Evolutionary conservation across 1,284 basidiomycete genomes (phyloP), one percentile per base, ranked within the genome.

Genomic region (Cryptococcus maquisensis): DNA sequence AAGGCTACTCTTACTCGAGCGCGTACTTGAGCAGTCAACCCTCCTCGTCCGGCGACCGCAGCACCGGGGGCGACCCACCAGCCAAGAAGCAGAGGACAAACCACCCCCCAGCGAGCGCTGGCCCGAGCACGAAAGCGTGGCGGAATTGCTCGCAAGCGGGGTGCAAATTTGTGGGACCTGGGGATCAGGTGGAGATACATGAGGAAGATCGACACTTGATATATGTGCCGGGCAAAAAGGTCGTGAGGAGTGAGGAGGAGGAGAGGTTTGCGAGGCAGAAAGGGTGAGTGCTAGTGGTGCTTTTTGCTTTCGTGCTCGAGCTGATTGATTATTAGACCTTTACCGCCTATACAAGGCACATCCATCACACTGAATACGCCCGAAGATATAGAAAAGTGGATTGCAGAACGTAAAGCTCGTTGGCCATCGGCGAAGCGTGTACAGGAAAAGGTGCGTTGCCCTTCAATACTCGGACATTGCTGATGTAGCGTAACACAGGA

Each of bases 161-260:
- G 15, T 95, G 91, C 72, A 69, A 74, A 8, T 96, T 90, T 67
- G 79, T 80, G 26, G 90, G 89, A 23, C 84, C 88, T 7, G 79
- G 80, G 39, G 87, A 88, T 66, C 79, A 84, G 26, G 83, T 94
- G 4, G 85, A 90, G 69, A 80, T 81, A 20, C 92, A 95, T 70
- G 88, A 86, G 82, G 92, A 91, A 84, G 92, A 95, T 69, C 80
- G 90, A 20, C 92, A 94, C 74, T 78, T 94, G 47, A 85, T 93
- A 48, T 92, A 85, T 63, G 87, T 87, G 16, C 80, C 82, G 42
- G 86, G 67, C 3, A 53, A 54, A 20, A 40, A 49, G 26, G 54
- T 64, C 23, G 67, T 72, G 56, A 50, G 67, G 40, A 70, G 87
- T 83, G 81, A 87, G 49, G 81, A 84, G 55, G 80, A 79, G 59